phyloP scores from a whole-genome alignment of 371 early-diverging fungal genomes.

The Choanephora cucurbitarum region DNA sequence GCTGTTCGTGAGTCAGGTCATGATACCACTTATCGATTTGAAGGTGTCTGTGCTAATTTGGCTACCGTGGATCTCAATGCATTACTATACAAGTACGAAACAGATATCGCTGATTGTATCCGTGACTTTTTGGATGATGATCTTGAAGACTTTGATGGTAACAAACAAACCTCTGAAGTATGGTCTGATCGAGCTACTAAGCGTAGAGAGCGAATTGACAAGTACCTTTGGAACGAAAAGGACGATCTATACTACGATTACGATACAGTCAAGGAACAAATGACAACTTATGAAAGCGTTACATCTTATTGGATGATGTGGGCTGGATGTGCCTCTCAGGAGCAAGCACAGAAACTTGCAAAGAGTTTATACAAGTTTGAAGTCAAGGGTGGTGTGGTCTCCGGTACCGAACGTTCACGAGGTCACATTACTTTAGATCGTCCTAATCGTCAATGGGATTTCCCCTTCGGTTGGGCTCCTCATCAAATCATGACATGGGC shows the following conservation, averaged over 20 bases:
- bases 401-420: conserved; percentile 83
- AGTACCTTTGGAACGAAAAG: conserved; percentile 63
- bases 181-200: conserved; percentile 53
- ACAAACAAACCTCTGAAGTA: conserved; percentile 37
- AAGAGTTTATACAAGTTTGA: conserved; percentile 68
- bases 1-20: conserved; percentile 95
- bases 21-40: conserved; percentile 93
- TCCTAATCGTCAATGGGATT: conserved; percentile 97
- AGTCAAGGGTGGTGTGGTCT: conserved; percentile 81
- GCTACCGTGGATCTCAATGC: conserved; percentile 90
- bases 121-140: conserved; percentile 58
- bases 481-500: conserved; percentile 96
- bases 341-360: conserved; percentile 59
- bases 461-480: conserved; percentile 96
- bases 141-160: conserved; percentile 44
- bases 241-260: conserved; percentile 60
- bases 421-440: conserved; percentile 72
- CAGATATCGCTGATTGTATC: conserved; percentile 79
- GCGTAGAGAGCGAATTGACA: conserved; percentile 55
- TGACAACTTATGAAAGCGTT: conserved; percentile 63
- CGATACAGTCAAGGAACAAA: conserved; percentile 50
- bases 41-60: conserved; percentile 84
- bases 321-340: conserved; percentile 63
- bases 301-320: conserved; percentile 75
- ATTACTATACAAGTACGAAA: conserved; percentile 90